Conservation (phyloP, 176 grass and related monocot species). For the Ananas comosus region DNA sequence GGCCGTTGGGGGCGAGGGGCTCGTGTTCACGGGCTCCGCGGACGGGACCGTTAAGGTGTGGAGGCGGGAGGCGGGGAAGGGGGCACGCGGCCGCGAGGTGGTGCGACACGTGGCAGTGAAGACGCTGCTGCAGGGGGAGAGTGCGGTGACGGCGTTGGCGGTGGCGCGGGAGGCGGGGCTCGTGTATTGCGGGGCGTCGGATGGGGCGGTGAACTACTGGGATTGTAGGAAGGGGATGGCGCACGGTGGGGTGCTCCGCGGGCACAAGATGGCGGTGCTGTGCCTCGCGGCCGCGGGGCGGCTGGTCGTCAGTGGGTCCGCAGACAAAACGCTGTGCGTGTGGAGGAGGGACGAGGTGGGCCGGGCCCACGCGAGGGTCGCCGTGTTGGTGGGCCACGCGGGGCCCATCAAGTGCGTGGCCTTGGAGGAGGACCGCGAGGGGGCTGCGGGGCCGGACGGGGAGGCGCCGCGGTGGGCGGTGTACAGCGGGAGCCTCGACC, state of each 20-base stretch:
- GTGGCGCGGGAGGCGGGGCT: constrained; percentile 8
- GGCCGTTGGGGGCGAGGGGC: constrained; percentile 18
- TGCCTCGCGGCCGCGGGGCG: constrained; percentile 44
- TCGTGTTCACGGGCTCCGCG: constrained; percentile 43
- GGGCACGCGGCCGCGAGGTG: neutral
- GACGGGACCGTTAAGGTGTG: constrained; percentile 53
- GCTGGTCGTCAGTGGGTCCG: constrained; percentile 52
- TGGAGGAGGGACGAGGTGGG: constrained; percentile 28
- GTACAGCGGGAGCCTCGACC: constrained; percentile 57
- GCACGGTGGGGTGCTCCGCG: constrained; percentile 14
- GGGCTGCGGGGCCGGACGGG: neutral
- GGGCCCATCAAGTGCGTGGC: constrained; percentile 54
- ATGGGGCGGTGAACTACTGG: constrained; percentile 44
- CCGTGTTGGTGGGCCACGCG: constrained; percentile 32
- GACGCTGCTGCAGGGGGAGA: constrained; percentile 26
- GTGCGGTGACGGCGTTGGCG: constrained; percentile 37
- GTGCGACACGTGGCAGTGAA: constrained; percentile 25
- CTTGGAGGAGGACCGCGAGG: constrained; percentile 27
- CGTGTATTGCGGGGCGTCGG: constrained; percentile 53
- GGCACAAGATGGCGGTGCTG: constrained; percentile 35
- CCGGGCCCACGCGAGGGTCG: constrained; percentile 17
- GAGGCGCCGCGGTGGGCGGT: constrained; percentile 31
- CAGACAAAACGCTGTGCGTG: constrained; percentile 42
- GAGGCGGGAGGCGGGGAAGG: constrained; percentile 16
- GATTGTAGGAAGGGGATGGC: constrained; percentile 2